Evolutionary conservation across 352 stramenopile species (phyloP), one percentile per base, ranked within the genome.

Genomic region (Pythium aphanidermatum): DNA sequence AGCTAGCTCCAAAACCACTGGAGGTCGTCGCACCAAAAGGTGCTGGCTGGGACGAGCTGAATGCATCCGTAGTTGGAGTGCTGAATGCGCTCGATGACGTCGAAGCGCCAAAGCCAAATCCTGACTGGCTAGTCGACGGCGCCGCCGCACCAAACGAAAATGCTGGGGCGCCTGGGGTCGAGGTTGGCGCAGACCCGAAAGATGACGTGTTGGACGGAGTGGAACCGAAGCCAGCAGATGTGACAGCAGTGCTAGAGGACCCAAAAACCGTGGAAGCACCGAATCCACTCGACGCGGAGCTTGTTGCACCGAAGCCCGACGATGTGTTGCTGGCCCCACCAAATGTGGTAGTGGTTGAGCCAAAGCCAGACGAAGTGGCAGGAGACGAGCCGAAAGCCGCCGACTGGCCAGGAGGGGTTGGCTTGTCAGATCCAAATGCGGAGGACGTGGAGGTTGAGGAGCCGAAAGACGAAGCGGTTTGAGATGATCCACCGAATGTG

Each of bases 341-440:
- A n/a, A n/a, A n/a, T 16, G 54, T 44, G 11, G 68, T 61, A 16
- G 58, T 57, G 2, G 64, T 37, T 14, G 35, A 57, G 14, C 59
- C 67, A 60, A 82, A 85, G 14, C 59, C 56, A 17, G 58, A 66
- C n/a, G 69, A 53, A 2, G 50, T 44, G n/a, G 52, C 47, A 11
- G 51, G 41, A 35, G 55, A 25, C 20, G 58, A 41, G 39, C 7
- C 53, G 27, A 24, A 73, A 57, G 14, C 60, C 58, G 39, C 45
- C 68, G 73, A 3, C 32, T 10, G n/a, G n/a, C n/a, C n/a, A n/a
- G n/a, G n/a, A n/a, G n/a, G n/a, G n/a, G 37, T 3, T 21, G 37
- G 37, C 37, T 44, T 44, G 3, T 44, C 37, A 2, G 37, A 12
- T 29, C 37, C 37, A 21, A 44, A 44, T 1, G 37, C 12, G 9